Evolutionary conservation across 1,284 basidiomycete species (phyloP), one percentile per base, ranked within the genome.

Genomic region (Amylostereum chailletii): DNA sequence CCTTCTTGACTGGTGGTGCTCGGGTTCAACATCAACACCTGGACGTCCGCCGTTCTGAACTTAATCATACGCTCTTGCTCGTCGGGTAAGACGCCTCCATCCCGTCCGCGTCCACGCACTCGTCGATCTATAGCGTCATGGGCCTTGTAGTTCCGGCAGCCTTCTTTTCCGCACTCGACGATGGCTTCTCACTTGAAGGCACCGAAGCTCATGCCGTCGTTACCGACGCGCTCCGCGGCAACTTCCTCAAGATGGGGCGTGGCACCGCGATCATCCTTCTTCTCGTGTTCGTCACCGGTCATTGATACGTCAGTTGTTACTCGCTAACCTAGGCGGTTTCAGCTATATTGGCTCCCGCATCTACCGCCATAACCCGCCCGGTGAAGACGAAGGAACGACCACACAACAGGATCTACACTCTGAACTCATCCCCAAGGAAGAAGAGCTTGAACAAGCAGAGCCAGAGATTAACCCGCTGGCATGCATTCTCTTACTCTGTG

Each of bases 301-400:
- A 19, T 19, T 19, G 19, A 19, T 19, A 19, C 19, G 19, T 19
- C 19, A 19, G 19, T 19, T 19, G 19, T 19, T 19, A 19, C 19
- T 19, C 19, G 19, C 19, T 19, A 19, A 19, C 19, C 19, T 19
- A 19, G 19, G 19, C 19, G 19, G 19, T 19, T 19, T 19, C 19
- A 19, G 19, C 19, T 86, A 86, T 55, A 59, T 85, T 32, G 70
- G 66, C 45, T 85, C 83, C 6, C 75, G 83, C 6, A 70, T 85
- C 38, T 87, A 76, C 63, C 62, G 85, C 34, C 78, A 83, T 60
- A 76, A 85, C 56, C 83, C 83, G 3, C 83, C 83, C 0, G 81
- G 81, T 6, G 71, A 79, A 2, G 71, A 71, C 31, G 76, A 79
- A 51, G 69, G 66, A 6, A 65, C 77, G n/a, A 61, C 59, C 5